Evolutionary conservation across 1,139 yeast species (phyloP), one percentile per base, ranked within the genome.

Genomic region (Kluyveromyces sp.): DNA sequence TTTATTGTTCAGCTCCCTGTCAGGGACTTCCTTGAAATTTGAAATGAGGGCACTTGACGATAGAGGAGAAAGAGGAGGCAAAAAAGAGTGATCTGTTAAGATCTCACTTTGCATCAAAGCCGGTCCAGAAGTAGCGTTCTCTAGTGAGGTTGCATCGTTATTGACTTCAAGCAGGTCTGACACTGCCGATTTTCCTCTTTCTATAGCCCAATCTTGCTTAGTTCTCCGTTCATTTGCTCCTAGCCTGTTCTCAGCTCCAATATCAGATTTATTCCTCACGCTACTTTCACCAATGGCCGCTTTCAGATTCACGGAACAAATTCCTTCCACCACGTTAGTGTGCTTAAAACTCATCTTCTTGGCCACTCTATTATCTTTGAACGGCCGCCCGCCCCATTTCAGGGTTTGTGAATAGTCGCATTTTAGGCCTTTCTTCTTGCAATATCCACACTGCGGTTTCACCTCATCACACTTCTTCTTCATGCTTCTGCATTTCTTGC

Each of bases 301-400:
- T 12, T 38, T 38, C 13, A 38, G 25, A 38, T 38, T 28, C 22
- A 38, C 30, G 9, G 41, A 28, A 31, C 41, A 39, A n/a, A 47
- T 45, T 6, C 51, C 51, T 28, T 47, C 47, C 13, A 45, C 42
- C 26, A 49, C 28, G n/a, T 19, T 34, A 3, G 49, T 46, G 19
- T 47, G 44, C 15, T 43, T 41, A 39, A 45, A 41, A n/a, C 19
- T 36, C 22, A 41, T 41, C 17, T 20, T 30, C 33, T 39, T 41
- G 26, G 40, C 34, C 13, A 25, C 22, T 28, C 41, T 33, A 33
- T 42, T 40, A 20, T 38, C 41, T 30, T 44, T 45, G 35, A 69
- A 78, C 0, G 86, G 87, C 41, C 89, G 61, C 0, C 92, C 92
- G 18, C 89, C 92, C 94, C 94, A 84, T 0, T 79, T 75, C 34